phyloP scores from a whole-genome alignment of 2,329 filamentous ascomycete species.

The Ascochyta clinopodiicola region DNA sequence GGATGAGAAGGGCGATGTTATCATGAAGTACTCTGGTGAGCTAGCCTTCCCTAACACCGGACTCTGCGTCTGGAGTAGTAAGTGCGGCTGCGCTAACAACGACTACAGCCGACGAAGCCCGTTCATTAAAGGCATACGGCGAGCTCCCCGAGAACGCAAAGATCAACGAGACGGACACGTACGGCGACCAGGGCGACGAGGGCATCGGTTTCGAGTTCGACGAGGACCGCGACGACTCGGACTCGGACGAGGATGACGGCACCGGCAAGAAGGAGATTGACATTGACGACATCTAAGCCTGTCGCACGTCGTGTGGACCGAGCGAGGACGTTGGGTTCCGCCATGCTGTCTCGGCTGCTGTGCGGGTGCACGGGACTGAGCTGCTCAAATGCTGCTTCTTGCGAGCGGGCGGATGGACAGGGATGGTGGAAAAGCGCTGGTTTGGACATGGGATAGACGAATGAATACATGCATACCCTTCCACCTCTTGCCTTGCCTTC shows the following conservation, averaged over 20 bases:
- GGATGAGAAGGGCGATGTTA: conserved; percentile 91
- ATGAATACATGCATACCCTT: conserved; percentile 14
- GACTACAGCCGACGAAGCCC: conserved; percentile 78
- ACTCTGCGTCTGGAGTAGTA: conserved; percentile 41
- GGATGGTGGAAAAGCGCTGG: conserved; percentile 18
- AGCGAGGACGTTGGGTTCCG: conserved; percentile 31
- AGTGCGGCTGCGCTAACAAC: conserved; percentile 84
- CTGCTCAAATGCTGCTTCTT: conserved; percentile 51
- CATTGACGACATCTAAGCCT: conserved; percentile 84
- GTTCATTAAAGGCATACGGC: conserved; percentile 94
- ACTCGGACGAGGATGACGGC: conserved; percentile 59
- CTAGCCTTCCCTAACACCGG: neutral
- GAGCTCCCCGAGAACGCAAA: conserved; percentile 97
- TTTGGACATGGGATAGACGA: conserved; percentile 2
- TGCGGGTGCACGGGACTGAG: conserved; percentile 23
- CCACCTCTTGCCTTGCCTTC: neutral
- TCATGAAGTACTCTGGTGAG: conserved; percentile 78
- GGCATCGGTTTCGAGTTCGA: conserved; percentile 98
- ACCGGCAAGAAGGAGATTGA: conserved; percentile 82
- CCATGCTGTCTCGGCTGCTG: conserved; percentile 46
- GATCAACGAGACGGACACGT: conserved; percentile 99
- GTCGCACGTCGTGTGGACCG: neutral
- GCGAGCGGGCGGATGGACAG: conserved; percentile 48
- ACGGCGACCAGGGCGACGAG: conserved; percentile 87
- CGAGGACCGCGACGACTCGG: conserved; percentile 76